Percentiles rank a stretch among this genome's conserved stretches.
Evolutionary conservation across 2,329 filamentous ascomycete species (phyloP).

Genomic region (Phaeosphaeria sp.): DNA sequence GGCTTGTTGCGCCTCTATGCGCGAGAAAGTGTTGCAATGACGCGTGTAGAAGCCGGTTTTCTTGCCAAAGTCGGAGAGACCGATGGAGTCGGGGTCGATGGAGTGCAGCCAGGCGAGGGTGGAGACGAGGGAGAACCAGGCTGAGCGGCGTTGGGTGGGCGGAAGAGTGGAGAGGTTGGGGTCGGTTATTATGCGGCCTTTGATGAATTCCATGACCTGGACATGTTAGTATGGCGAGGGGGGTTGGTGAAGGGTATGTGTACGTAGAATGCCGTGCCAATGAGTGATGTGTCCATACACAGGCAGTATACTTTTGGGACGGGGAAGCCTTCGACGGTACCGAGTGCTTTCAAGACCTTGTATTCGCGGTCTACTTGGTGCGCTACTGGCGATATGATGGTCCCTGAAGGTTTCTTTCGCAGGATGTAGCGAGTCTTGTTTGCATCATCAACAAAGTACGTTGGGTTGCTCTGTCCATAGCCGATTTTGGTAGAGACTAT

Average conservation of each 20-base stretch:
- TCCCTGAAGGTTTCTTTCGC: constrained; percentile 93
- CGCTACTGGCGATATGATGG: constrained; percentile 88
- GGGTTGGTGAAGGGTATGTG: constrained; percentile 6
- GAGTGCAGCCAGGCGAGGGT: constrained; percentile 86
- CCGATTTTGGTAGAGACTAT: constrained; percentile 71
- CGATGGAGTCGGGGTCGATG: constrained; percentile 70
- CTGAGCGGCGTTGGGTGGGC: constrained; percentile 64
- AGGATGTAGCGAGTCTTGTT: constrained; percentile 77
- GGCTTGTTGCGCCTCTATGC: constrained; percentile 80
- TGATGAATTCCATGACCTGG: constrained; percentile 86
- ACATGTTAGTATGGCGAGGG: neutral
- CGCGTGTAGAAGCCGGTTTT: constrained; percentile 79
- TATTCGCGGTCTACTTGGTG: constrained; percentile 97
- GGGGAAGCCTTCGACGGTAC: constrained; percentile 76
- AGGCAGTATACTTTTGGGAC: constrained; percentile 84
- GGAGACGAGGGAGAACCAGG: constrained; percentile 64
- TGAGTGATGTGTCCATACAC: constrained; percentile 78
- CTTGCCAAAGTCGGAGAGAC: constrained; percentile 76
- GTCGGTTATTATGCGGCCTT: constrained; percentile 91
- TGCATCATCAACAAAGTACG: constrained; percentile 80
- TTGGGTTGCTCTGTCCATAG: constrained; percentile 96
- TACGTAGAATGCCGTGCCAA: constrained; percentile 88
- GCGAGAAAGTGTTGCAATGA: constrained; percentile 81
- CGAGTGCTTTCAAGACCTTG: constrained; percentile 81
- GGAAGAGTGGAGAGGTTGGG: constrained; percentile 75